Base-by-base conservation (phyloP, 768 basidiomycete species). In the Calocybe indica region DNA sequence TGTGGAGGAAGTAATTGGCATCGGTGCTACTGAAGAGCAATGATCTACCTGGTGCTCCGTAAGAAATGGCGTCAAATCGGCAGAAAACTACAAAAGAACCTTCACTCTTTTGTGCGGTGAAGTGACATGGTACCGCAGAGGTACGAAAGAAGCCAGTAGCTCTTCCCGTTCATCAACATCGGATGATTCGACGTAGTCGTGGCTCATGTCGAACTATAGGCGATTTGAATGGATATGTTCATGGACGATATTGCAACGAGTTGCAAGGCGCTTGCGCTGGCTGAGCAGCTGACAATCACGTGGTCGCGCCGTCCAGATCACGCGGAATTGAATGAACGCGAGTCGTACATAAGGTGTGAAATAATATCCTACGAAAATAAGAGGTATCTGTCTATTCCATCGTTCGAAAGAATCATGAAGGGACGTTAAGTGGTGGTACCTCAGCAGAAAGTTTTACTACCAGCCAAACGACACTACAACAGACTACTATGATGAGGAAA, bases 91-190 rank as follows among this genome's bases (percentile, higher is more conserved):
- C 50, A 36, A 32, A 31, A 40, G 14, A 37, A 40, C 29, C 12
- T 35, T 35, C 36, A 29, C 8, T 13, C 33, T 45, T 12, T 11
- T 40, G 42, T 38, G 29, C n/a, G 32, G 7, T 13, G 15, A n/a
- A 48, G 45, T 38, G 40, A 46, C 11, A 52, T 43, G 30, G 43
- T 36, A 14, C 46, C 45, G 30, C 36, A 48, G 47, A 22, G 42
- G 34, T 48, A 41, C 44, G 40, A 14, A 61, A 49, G 5, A 55
- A 47, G 52, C 44, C 10, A 48, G 38, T n/a, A 75, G 50, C 39
- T 70, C 68, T 55, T 77, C 77, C 36, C 70, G 69, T 53, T 85
- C 83, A 54, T 83, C 83, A 40, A 67, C 62, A 53, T 85, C 83
- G 4, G 82, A 84, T 12, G 83, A 83, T 55, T 80, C 80, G 10